Evolutionary conservation across 2,329 filamentous ascomycete species (phyloP).

Genomic region (Plenodomus lindquistii): DNA sequence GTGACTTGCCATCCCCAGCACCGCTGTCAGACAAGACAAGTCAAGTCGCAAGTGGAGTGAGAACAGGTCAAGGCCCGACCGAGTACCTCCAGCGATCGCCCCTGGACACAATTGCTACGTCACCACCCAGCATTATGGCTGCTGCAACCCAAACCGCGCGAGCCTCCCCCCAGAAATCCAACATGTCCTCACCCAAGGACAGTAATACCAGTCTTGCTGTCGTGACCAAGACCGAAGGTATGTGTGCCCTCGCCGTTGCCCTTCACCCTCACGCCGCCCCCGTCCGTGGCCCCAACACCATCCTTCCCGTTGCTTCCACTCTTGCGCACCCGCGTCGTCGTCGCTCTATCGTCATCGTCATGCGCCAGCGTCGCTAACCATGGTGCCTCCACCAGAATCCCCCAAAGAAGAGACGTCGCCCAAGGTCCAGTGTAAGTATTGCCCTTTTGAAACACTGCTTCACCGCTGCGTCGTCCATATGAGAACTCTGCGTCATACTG

Average conservation of each 20-base stretch:
- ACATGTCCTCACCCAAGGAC: conserved; percentile 46
- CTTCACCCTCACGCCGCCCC: conserved; percentile 2
- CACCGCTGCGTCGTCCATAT: conserved; percentile 5
- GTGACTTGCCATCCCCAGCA: conserved; percentile 9
- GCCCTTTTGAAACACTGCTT: background rate
- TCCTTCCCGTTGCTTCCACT: conserved; percentile 2
- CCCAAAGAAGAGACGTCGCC: conserved; percentile 27
- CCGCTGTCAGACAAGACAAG: conserved; percentile 15
- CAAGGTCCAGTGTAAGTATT: conserved; percentile 32
- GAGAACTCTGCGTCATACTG: conserved; percentile 19
- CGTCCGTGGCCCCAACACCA: background rate
- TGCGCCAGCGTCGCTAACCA: conserved; percentile 24
- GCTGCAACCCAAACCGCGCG: conserved; percentile 40
- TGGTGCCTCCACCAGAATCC: conserved; percentile 23
- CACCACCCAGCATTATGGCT: conserved; percentile 41
- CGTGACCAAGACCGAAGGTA: conserved; percentile 42
- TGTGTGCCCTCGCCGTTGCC: conserved; percentile 17
- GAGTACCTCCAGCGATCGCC: conserved; percentile 35
- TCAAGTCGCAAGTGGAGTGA: conserved; percentile 30
- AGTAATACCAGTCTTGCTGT: conserved; percentile 38
- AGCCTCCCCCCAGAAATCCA: conserved; percentile 42
- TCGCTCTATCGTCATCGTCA: conserved; percentile 5
- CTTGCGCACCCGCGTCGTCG: conserved; percentile 16
- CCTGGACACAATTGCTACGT: conserved; percentile 38
- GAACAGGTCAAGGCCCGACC: conserved; percentile 25